phyloP scores from a whole-genome alignment of 441 rosid genomes.

The Erysimum pusillum region DNA sequence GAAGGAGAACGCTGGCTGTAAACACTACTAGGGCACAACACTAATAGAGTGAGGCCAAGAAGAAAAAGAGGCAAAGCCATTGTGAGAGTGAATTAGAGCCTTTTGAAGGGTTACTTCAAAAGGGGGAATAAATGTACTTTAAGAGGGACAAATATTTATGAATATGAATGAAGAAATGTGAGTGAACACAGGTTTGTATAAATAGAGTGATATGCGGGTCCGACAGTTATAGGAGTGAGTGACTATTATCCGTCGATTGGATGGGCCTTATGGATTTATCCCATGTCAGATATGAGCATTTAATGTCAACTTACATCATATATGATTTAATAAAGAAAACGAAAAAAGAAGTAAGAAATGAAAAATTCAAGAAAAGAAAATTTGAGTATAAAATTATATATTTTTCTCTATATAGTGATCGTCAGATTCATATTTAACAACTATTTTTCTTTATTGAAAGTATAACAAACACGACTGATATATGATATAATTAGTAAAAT shows the following conservation, averaged over 20 bases:
- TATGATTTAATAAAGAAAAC: slow-evolving; percentile 19
- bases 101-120: slow-evolving; percentile 40
- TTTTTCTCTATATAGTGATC: neutral
- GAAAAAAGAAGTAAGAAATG: neutral
- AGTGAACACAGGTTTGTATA: slow-evolving; percentile 35
- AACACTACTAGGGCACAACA: slow-evolving; percentile 40
- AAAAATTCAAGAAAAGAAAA: neutral
- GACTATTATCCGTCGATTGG: slow-evolving; percentile 40
- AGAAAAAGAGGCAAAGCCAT: slow-evolving; percentile 47
- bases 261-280: slow-evolving; percentile 33
- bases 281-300: slow-evolving; percentile 22
- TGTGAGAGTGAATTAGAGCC: slow-evolving; percentile 12
- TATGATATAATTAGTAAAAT: too few species aligned
- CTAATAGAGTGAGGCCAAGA: slow-evolving; percentile 33
- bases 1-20: slow-evolving; percentile 60
- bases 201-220: slow-evolving; percentile 36
- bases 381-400: neutral
- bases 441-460: neutral
- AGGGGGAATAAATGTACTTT: slow-evolving; percentile 6
- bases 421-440: neutral
- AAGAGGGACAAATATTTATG: slow-evolving; percentile 21
- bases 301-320: slow-evolving; percentile 39
- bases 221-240: slow-evolving; percentile 33
- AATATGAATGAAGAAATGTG: slow-evolving; percentile 39
- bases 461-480: neutral